Base-by-base conservation (phyloP, 371 early-diverging fungal species). In the Entomophthora muscae region DNA sequence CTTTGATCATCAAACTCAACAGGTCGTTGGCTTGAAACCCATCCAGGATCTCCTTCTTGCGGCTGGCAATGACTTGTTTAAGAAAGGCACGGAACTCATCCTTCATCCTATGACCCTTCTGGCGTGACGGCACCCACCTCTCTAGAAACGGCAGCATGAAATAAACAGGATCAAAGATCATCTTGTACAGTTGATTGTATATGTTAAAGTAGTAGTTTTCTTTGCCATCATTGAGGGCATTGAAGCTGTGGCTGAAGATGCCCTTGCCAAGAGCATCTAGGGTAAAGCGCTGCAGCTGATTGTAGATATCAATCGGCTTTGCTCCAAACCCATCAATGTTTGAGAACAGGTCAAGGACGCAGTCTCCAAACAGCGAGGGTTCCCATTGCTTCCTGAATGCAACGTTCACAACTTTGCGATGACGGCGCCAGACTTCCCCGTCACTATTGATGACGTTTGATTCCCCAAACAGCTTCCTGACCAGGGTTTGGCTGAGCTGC, bases 241-340 rank as follows among this genome's bases (percentile, higher is more conserved):
- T 27, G n/a, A 61, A 61, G 52, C 52, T 29, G 5, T 52, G 10
- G 26, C 32, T 61, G n/a, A 61, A 61, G 21, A 61, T 27, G 5
- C 61, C 61, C 28, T 61, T 51, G 1, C 63, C 63, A 2, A 63
- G 13, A 1, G 32, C 53, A 53, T 63, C 63, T 12, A 52, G 17
- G 23, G 63, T 63, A 10, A 63, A 21, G 1, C 13, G 17, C 22
- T 53, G 52, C 29, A 63, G 12, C 5, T 53, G 21, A 22, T 53
- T 54, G 21, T 17, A 28, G 12, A 63, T 30, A 5, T 23, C 26
- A 23, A 63, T 22, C 5, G 63, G 2, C 32, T 63, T 26, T 2
- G 2, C 52, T 12, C 2, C 21, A 21, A n/a, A 23, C 22, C 54
- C 31, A 7, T 52, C 52, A 21, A 63, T 13, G 2, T 24, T 29